Conservation (phyloP, 2,329 filamentous ascomycete species). For the Tetracladium maxilliforme region DNA sequence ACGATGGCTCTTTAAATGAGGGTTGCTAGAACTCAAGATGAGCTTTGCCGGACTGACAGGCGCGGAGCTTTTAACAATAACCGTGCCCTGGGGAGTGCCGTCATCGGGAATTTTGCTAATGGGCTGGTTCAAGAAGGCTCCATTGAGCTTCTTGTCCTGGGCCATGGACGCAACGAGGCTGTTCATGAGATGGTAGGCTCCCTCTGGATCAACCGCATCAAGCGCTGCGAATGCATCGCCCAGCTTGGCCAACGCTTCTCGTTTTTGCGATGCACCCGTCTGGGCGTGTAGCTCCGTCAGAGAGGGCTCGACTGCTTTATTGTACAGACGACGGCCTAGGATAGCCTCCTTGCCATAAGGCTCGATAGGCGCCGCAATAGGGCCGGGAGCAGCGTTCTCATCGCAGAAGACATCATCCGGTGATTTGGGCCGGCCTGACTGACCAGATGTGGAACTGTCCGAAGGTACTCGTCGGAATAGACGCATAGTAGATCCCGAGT, state of each 20-base stretch:
- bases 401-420: conserved; percentile 20
- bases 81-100: conserved; percentile 36
- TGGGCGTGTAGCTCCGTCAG: conserved; percentile 81
- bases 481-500: conserved; percentile 79
- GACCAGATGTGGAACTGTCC: conserved; percentile 35
- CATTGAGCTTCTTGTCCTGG: conserved; percentile 48
- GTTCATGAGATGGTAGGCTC: conserved; percentile 72
- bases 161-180: conserved; percentile 61
- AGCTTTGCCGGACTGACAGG: conserved; percentile 34
- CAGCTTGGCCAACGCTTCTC: conserved; percentile 69
- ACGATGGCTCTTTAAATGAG: conserved; percentile 68
- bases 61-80: conserved; percentile 36
- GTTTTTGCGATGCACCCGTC: conserved; percentile 43
- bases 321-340: conserved; percentile 68
- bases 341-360: conserved; percentile 65
- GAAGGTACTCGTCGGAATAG: conserved; percentile 87
- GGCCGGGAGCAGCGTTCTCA: conserved; percentile 47
- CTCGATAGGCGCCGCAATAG: conserved; percentile 30
- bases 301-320: conserved; percentile 66
- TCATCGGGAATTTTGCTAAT: conserved; percentile 12
- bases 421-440: too few species aligned
- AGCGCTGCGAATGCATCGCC: conserved; percentile 77
- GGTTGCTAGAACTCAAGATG: conserved; percentile 67
- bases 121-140: conserved; percentile 7
- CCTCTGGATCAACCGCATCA: conserved; percentile 80